Conservation (phyloP, 441 rosid genomes). For the Arabidopsis lyrata region DNA sequence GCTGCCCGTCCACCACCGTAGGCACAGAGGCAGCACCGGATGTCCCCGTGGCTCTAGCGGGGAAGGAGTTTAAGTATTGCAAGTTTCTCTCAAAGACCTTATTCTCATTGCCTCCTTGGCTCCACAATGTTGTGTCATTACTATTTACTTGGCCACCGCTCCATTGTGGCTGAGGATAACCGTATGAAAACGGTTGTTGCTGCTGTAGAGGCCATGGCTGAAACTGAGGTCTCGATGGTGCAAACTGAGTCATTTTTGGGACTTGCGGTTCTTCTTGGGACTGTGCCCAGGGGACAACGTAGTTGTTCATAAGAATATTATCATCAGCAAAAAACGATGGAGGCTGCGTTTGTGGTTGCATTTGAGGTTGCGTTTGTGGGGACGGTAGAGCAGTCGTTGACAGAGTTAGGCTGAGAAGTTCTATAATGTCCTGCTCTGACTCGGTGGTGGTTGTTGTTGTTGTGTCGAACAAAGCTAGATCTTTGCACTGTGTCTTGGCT, state of each 20-base stretch:
- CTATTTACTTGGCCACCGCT: slow-evolving; percentile 56
- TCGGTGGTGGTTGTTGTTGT: slow-evolving; percentile 27
- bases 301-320: slow-evolving; percentile 56
- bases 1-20: slow-evolving; percentile 15
- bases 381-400: slow-evolving; percentile 56
- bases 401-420: slow-evolving; percentile 78
- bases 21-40: slow-evolving; percentile 24
- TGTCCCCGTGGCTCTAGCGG: slow-evolving; percentile 50
- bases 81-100: slow-evolving; percentile 56
- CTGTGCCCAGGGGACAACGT: slow-evolving; percentile 92
- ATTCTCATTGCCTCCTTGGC: slow-evolving; percentile 47
- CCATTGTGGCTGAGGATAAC: slow-evolving; percentile 89
- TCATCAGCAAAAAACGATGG: slow-evolving; percentile 44
- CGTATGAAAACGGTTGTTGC: slow-evolving; percentile 41
- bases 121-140: slow-evolving; percentile 51
- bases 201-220: slow-evolving; percentile 33
- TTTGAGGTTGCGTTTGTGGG: slow-evolving; percentile 35
- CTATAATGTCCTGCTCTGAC: slow-evolving; percentile 91
- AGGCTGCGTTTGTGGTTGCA: slow-evolving; percentile 35
- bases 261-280: slow-evolving; percentile 45
- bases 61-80: slow-evolving; percentile 55
- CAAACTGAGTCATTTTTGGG: slow-evolving; percentile 40
- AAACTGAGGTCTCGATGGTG: slow-evolving; percentile 32
- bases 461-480: slow-evolving; percentile 35
- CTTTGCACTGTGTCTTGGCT: slow-evolving; percentile 34